phyloP scores from a whole-genome alignment of 805 yeast species.

The Priceomyces fermenticarens region DNA sequence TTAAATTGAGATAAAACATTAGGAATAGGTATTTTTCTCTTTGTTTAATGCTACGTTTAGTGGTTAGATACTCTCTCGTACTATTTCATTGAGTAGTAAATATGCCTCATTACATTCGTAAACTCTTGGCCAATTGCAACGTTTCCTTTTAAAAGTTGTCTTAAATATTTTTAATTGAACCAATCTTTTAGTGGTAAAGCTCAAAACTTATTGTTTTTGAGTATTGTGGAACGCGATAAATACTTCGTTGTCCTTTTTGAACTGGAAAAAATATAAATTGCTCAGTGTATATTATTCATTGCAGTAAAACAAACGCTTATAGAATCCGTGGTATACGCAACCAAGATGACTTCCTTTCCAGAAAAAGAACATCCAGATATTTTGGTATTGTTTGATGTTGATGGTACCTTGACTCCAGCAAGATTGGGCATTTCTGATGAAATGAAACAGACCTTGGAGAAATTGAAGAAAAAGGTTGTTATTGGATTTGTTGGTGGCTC shows the following conservation, averaged over 20 bases:
- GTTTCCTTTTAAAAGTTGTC: too few species aligned
- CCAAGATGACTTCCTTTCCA: constrained; percentile 51
- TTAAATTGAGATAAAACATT: too few species aligned
- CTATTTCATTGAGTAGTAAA: too few species aligned
- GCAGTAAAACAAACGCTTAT: not conserved
- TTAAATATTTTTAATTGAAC: too few species aligned
- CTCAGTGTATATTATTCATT: not conserved
- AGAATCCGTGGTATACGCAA: not conserved
- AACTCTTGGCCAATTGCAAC: too few species aligned
- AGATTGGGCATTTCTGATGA: constrained; percentile 77
- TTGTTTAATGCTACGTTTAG: too few species aligned
- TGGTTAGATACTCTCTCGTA: too few species aligned
- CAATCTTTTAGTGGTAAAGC: too few species aligned
- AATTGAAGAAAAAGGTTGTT: constrained; percentile 86
- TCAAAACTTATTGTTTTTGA: too few species aligned
- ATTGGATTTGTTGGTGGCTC: constrained; percentile 98
- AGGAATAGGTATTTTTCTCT: too few species aligned
- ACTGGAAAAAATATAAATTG: not conserved
- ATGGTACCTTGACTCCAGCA: constrained; percentile 98
- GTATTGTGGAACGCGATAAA: too few species aligned
- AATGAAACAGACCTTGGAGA: constrained; percentile 65
- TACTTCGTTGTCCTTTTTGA: constrained; percentile 5
- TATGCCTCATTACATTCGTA: too few species aligned
- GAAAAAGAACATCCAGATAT: constrained; percentile 81
- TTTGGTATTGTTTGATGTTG: constrained; percentile 93